Conservation (phyloP, 306 rosid genomes). For the Adenanthera pavonina region DNA sequence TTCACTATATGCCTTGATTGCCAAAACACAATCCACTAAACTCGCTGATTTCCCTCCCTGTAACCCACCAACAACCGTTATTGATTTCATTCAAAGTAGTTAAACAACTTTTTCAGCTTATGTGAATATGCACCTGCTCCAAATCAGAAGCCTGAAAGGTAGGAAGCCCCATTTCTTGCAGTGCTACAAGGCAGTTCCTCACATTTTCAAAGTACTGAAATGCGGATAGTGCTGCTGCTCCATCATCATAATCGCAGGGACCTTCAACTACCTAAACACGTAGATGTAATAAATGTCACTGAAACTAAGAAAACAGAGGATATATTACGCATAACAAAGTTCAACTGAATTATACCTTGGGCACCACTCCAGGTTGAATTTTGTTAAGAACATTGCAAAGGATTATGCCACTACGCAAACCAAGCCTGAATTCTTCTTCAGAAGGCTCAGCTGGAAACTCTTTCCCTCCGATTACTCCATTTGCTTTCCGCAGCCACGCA, state of each 20-base stretch:
- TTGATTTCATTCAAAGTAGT: neutral
- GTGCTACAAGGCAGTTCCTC: constrained; percentile 51
- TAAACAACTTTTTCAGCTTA: neutral
- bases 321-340: neutral
- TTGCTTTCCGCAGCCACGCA: constrained; percentile 68
- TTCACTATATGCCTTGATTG: constrained; percentile 75
- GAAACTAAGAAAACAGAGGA: neutral
- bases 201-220: constrained; percentile 58
- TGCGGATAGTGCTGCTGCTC: constrained; percentile 50
- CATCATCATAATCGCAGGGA: constrained; percentile 45
- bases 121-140: constrained; percentile 62
- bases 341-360: constrained; percentile 56
- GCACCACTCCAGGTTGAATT: constrained; percentile 79
- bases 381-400: constrained; percentile 88
- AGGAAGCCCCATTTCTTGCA: constrained; percentile 66
- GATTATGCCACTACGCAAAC: constrained; percentile 84
- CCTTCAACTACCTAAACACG: constrained; percentile 53
- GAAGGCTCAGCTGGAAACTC: constrained; percentile 86
- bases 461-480: constrained; percentile 76
- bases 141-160: constrained; percentile 88
- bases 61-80: constrained; percentile 4
- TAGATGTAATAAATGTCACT: constrained; percentile 13
- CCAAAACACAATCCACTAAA: constrained; percentile 82
- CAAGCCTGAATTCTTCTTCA: constrained; percentile 84
- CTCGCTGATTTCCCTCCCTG: constrained; percentile 90